Base-by-base conservation (phyloP, 225 moss, liverwort and hornwort genomes). In the Marchantia polymorpha region DNA sequence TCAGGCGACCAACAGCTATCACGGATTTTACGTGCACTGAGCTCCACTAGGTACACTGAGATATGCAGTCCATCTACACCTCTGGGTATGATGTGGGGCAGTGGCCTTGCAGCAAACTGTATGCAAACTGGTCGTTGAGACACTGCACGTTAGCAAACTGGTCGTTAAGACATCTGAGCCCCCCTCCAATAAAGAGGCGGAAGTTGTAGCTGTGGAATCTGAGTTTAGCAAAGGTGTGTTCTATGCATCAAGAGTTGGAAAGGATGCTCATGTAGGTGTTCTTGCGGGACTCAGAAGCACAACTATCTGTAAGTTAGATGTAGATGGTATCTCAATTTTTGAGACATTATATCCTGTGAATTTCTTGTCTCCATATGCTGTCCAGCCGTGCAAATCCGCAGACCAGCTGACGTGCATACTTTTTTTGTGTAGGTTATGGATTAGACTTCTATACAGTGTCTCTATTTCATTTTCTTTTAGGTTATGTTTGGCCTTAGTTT, bases 221-320 rank as follows among this genome's bases (percentile, higher is more conserved):
- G 94, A 97, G 94, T 91, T 94, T 97, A 97, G 96, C 94, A 97
- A 97, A 97, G 96, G 96, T 97, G 96, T 94, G 96, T 97, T 92
- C 88, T 92, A 82, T 78, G 89, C 90, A 88, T 90, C 93, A 93
- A 94, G 88, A 87, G 86, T 90, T 93, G 89, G 88, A 87, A 92
- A 91, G 73, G 90, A 90, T 89, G 91, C 90, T 89, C 88, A 81
- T 91, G 86, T 82, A 86, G 73, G 75, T 88, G 90, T 92, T 90
- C 91, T 89, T 89, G 79, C 79, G 91, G 91, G 92, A 89, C 87
- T 85, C 89, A 86, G 87, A 88, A 87, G 81, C 87, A 86, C 78
- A 51, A 88, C 64, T 85, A 91, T 82, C 87, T 91, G 86, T 90
- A 90, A 90, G 90, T 86, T 92, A 89, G 90, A 94, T 92, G 82